These are phyloP conservation scores for Russula abietina DNA, from an alignment of 768 basidiomycete genomes.

Conservation along the genomic window DNA sequence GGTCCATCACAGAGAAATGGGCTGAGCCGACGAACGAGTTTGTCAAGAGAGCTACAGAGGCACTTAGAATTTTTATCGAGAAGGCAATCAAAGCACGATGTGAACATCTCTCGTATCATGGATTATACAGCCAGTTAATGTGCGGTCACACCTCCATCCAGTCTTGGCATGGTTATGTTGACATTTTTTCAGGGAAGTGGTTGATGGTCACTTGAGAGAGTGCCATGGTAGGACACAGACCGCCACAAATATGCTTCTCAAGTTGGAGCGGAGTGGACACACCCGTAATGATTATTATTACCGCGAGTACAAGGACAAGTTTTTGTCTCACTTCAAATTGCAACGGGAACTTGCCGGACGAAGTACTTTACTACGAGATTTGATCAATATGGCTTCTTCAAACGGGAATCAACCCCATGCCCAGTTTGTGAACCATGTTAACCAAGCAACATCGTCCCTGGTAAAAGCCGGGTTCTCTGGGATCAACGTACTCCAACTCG, in stretches of 20 bases:
- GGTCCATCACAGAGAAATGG: conserved; percentile 9
- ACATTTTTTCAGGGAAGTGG: neutral
- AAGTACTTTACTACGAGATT: neutral
- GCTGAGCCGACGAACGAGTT: conserved; percentile 1
- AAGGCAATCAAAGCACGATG: neutral
- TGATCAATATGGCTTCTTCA: neutral
- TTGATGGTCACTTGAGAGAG: conserved; percentile 4
- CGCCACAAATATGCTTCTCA: conserved; percentile 6
- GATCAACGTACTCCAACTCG: neutral
- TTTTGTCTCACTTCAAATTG: conserved; percentile 14
- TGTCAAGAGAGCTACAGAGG: neutral
- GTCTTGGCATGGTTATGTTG: neutral
- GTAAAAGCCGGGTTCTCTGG: neutral
- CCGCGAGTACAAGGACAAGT: conserved; percentile 18
- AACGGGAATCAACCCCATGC: neutral
- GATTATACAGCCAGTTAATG: conserved; percentile 1
- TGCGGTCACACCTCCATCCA: neutral
- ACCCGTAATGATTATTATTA: conserved; percentile 16
- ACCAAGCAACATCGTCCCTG: neutral
- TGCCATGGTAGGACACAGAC: neutral
- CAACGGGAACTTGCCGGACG: conserved; percentile 1
- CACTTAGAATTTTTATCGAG: neutral
- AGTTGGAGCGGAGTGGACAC: conserved; percentile 13
- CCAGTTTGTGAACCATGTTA: neutral
- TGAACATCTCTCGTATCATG: neutral